Evolutionary conservation across 305 asterid genomes (phyloP).

Genomic region (Solanum hybrid): DNA sequence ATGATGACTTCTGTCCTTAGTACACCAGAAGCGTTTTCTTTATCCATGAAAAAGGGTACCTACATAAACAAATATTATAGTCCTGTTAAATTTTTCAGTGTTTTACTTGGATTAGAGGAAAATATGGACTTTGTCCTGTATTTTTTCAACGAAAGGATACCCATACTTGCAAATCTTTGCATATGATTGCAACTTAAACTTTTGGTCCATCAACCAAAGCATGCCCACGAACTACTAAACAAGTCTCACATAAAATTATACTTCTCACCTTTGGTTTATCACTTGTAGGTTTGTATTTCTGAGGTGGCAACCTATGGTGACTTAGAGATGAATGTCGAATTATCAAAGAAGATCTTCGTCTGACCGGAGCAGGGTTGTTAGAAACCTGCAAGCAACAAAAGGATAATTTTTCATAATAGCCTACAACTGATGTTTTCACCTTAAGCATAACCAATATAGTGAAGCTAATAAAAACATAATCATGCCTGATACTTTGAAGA

Average conservation of each 20-base stretch:
- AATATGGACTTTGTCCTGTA: neutral
- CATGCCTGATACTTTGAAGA: neutral
- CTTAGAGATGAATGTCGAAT: slow-evolving; percentile 24
- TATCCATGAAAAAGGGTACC: slow-evolving; percentile 40
- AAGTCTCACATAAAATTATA: neutral
- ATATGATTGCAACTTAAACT: neutral
- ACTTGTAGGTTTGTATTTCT: slow-evolving; percentile 19
- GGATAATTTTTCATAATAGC: neutral
- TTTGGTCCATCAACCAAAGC: neutral
- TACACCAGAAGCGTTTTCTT: slow-evolving; percentile 13
- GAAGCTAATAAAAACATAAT: neutral
- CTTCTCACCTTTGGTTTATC: slow-evolving; percentile 42
- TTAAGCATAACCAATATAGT: neutral
- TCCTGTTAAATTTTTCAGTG: neutral
- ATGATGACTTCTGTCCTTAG: slow-evolving; percentile 11
- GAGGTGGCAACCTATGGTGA: slow-evolving; percentile 16
- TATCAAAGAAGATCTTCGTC: slow-evolving; percentile 3
- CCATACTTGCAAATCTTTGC: neutral
- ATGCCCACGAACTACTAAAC: neutral
- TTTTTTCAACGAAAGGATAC: neutral
- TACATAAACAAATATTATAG: slow-evolving; percentile 9
- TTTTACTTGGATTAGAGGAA: neutral
- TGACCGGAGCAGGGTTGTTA: slow-evolving; percentile 17
- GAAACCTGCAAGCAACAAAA: slow-evolving; percentile 21
- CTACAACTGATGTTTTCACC: neutral